Evolutionary conservation across 805 yeast genomes (phyloP), one percentile per base, ranked within the genome.

Genomic region (Teunomyces atbi): DNA sequence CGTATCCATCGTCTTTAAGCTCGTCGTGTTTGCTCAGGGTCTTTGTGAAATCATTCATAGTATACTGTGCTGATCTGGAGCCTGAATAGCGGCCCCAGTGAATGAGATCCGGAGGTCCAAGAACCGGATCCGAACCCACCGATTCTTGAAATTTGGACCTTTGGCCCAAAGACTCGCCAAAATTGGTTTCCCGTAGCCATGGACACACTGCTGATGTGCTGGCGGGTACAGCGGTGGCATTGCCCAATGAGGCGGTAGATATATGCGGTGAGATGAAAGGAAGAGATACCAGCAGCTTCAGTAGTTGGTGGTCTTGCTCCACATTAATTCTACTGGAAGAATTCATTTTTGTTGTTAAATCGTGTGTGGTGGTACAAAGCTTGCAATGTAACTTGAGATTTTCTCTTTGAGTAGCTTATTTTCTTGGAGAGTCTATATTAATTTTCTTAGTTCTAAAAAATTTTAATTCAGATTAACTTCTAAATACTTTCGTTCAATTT

Each of bases 241-340:
- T 36, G 40, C 44, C 33, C 18, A 38, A 26, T 27, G 45, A 39
- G 5, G 45, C 28, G 5, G 46, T 28, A 2, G 48, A 41, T n/a
- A 27, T 26, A 21, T 38, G 41, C 5, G 51, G 53, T 5, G 33
- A 38, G 3, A 44, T 32, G 16, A 45, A 47, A 13, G 50, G 48
- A 15, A 45, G 40, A 21, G 41, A 41, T 23, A 34, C 34, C 15
- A 36, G 34, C 46, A 42, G 51, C 30, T 32, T 44, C 27, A n/a
- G 41, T 70, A 71, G 49, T 81, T 78, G 40, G 76, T 74, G 55
- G 69, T 69, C 54, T 78, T 80, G 55, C 83, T 83, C 41, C 83
- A 82, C 41, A 12, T 16, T 16, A 6, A 16, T 20, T 34, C 15
- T 34, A 20, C 27, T 20, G 39, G 21, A n/a, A 21, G 28, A 20